These are phyloP conservation scores for Pyrenula aspistea DNA, from an alignment of 495 filamentous ascomycete genomes.

Conservation along the genomic window DNA sequence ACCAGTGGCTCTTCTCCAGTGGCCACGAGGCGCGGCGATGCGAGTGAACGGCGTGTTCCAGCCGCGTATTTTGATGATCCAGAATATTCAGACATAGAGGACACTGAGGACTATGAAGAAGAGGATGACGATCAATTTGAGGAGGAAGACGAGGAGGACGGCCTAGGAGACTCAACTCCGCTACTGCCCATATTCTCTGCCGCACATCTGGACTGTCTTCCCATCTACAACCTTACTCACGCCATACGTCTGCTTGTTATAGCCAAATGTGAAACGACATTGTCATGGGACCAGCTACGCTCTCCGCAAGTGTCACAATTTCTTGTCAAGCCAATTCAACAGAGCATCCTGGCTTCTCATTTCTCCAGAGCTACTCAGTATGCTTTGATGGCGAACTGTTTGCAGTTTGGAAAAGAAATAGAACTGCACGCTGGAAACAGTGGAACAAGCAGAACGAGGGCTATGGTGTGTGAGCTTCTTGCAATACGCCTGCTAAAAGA, in stretches of 20 bases:
- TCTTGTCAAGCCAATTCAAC: slow-evolving; percentile 80
- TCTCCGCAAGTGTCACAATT: slow-evolving; percentile 94
- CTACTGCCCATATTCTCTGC: slow-evolving; percentile 78
- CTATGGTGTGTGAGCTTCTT: slow-evolving; percentile 81
- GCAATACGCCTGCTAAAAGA: slow-evolving; percentile 83
- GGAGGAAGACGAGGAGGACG: slow-evolving; percentile 43
- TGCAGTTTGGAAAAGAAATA: slow-evolving; percentile 84
- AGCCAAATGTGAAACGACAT: slow-evolving; percentile 73
- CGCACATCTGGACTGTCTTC: slow-evolving; percentile 63
- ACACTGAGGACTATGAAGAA: slow-evolving; percentile 32
- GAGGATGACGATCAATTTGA: slow-evolving; percentile 28
- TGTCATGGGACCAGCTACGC: slow-evolving; percentile 91
- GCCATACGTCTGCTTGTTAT: slow-evolving; percentile 72
- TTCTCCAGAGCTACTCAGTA: slow-evolving; percentile 80
- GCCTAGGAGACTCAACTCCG: slow-evolving; percentile 40
- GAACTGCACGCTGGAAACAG: slow-evolving; percentile 70
- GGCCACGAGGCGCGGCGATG: slow-evolving; percentile 9
- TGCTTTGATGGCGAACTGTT: slow-evolving; percentile 80
- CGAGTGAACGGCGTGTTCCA: slow-evolving; percentile 13
- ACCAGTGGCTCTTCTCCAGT: slow-evolving; percentile 14
- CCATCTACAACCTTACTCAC: slow-evolving; percentile 84
- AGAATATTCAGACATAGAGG: slow-evolving; percentile 19
- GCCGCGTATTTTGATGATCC: background rate
- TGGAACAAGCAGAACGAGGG: slow-evolving; percentile 68
- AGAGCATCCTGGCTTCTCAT: slow-evolving; percentile 65